These are phyloP conservation scores for Globisporangium yorkense DNA, from an alignment of 352 stramenopile genomes.

Conservation along the genomic window DNA sequence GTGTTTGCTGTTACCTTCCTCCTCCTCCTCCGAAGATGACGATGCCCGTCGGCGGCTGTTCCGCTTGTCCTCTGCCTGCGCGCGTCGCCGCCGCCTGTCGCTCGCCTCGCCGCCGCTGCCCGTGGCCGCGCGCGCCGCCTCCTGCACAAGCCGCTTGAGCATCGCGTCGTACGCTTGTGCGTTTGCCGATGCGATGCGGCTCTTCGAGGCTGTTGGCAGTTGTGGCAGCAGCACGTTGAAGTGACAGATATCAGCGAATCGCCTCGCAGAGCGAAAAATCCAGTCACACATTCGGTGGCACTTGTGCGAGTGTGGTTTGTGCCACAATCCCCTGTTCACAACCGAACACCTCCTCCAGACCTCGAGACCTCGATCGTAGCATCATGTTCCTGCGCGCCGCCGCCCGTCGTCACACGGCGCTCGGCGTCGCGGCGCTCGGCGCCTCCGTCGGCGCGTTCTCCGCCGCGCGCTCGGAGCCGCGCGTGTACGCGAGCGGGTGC, in stretches of 20 bases:
- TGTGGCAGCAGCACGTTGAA: constrained; percentile 12
- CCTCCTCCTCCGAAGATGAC: background rate
- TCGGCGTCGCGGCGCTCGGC: constrained; percentile 29
- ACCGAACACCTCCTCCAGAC: background rate
- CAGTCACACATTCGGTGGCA: background rate
- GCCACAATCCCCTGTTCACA: background rate
- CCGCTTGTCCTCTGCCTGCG: background rate
- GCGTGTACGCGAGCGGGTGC: constrained; percentile 69
- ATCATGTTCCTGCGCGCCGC: constrained; percentile 39
- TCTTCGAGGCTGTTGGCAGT: too few relatives aligned
- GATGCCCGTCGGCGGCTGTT: background rate
- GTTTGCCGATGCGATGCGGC: too few relatives aligned
- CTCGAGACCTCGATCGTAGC: background rate
- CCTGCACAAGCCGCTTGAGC: constrained; percentile 26
- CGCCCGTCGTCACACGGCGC: constrained; percentile 24
- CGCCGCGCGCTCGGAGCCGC: constrained; percentile 35
- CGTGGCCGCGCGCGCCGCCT: constrained; percentile 12
- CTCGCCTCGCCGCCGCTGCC: constrained; percentile 8
- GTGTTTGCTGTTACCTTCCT: background rate
- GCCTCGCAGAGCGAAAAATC: background rate
- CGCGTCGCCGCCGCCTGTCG: background rate
- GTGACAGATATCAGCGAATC: constrained; percentile 9
- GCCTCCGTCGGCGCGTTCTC: constrained; percentile 26
- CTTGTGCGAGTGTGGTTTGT: too few relatives aligned
- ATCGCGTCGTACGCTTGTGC: constrained; percentile 8